phyloP scores from a whole-genome alignment of 257 asterid genomes.

The Solanum commersonii region DNA sequence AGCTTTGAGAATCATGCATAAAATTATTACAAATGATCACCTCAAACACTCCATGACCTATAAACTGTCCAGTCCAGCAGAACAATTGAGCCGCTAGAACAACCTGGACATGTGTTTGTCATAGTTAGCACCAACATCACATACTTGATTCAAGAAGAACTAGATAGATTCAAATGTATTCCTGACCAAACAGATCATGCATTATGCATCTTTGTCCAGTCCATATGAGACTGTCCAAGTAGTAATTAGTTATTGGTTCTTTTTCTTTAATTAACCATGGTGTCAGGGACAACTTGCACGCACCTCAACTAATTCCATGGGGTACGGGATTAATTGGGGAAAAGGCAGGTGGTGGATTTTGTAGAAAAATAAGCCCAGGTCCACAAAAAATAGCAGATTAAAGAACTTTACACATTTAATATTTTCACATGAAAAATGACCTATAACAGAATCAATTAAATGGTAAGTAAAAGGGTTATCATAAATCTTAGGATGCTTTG shows the following conservation, averaged over 20 bases:
- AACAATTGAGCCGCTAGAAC: slow-evolving; percentile 74
- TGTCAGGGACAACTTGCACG: neutral
- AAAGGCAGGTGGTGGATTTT: neutral
- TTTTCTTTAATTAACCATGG: neutral
- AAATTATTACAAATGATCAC: slow-evolving; percentile 21
- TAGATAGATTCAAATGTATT: neutral
- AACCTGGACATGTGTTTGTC: slow-evolving; percentile 36
- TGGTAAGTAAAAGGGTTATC: neutral
- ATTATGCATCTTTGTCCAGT: neutral
- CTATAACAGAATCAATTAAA: neutral
- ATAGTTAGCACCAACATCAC: slow-evolving; percentile 1
- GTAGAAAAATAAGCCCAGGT: neutral
- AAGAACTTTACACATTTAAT: neutral
- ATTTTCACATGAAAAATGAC: neutral
- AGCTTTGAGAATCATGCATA: neutral
- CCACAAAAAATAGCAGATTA: neutral
- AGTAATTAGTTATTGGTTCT: neutral
- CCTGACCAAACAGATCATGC: neutral
- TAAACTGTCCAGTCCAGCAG: slow-evolving; percentile 92
- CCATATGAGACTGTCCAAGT: neutral
- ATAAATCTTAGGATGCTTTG: neutral
- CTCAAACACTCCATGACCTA: slow-evolving; percentile 95
- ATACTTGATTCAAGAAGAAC: neutral
- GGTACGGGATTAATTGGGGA: neutral
- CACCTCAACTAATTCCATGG: neutral